phyloP scores from a whole-genome alignment of 2,329 filamentous ascomycete genomes.

The Zopfia rhizophila region DNA sequence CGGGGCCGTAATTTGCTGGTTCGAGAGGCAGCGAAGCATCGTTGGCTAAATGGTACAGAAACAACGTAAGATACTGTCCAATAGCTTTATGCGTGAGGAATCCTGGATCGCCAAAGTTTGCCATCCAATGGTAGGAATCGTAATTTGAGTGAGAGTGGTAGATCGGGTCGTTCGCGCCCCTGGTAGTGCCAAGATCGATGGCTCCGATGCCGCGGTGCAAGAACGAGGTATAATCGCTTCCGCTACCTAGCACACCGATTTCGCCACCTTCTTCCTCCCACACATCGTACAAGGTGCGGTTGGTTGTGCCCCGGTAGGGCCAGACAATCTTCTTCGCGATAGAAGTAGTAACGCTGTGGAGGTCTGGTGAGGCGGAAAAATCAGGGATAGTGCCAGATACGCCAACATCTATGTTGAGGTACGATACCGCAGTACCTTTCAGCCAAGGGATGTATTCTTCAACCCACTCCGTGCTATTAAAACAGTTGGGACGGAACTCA shows the following conservation, averaged over 20 bases:
- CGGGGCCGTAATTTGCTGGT: constrained; percentile 50
- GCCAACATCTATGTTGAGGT: constrained; percentile 64
- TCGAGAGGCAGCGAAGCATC: constrained; percentile 54
- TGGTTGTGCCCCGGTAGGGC: constrained; percentile 49
- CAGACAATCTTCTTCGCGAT: constrained; percentile 56
- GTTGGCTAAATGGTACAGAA: constrained; percentile 55
- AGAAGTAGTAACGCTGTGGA: constrained; percentile 49
- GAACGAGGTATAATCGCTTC: constrained; percentile 60
- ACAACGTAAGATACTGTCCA: constrained; percentile 57
- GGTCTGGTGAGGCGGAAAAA: constrained; percentile 53
- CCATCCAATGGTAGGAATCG: constrained; percentile 64
- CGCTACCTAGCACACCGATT: constrained; percentile 57
- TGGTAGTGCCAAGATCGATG: constrained; percentile 56
- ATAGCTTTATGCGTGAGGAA: constrained; percentile 62
- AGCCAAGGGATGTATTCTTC: constrained; percentile 62
- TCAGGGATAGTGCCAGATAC: constrained; percentile 56
- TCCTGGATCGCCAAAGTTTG: constrained; percentile 61
- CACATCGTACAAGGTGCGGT: constrained; percentile 58
- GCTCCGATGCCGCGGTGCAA: constrained; percentile 57
- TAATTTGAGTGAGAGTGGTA: constrained; percentile 62
- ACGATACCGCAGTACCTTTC: constrained; percentile 55
- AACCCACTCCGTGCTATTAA: constrained; percentile 61
- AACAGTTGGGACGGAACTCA: too few species aligned
- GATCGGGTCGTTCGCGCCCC: constrained; percentile 52
- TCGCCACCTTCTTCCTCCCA: constrained; percentile 51